Percentiles rank a stretch among this genome's conserved stretches.
These are phyloP conservation scores for Aureobasidium sp. DNA, from an alignment of 2,329 filamentous ascomycete species.

Conservation along the genomic window DNA sequence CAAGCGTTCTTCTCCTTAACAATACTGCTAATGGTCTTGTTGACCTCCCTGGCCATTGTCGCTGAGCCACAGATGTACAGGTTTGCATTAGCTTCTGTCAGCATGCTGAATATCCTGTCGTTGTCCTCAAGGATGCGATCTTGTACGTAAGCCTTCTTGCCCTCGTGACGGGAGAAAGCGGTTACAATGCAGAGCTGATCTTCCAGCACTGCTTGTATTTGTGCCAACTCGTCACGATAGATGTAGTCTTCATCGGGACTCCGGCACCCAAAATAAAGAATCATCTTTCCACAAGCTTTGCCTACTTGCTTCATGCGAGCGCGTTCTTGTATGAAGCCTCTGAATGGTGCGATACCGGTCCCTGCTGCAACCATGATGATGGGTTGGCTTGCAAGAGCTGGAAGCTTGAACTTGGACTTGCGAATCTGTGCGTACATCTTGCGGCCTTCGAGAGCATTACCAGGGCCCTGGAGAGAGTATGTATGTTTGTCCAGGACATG, in stretches of 20 bases:
- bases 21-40: background rate
- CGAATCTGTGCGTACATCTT: background rate
- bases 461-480: background rate
- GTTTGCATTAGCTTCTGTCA: background rate
- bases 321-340: slow-evolving; percentile 38
- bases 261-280: background rate
- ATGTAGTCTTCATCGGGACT: background rate
- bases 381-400: background rate
- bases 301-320: slow-evolving; percentile 20
- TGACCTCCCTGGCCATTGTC: background rate
- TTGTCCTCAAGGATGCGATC: background rate
- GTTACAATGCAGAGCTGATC: background rate
- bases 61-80: background rate
- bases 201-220: background rate
- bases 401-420: background rate
- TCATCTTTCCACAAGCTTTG: background rate
- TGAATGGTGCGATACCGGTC: slow-evolving; percentile 46
- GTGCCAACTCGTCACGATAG: background rate
- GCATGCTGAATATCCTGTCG: background rate
- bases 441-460: background rate
- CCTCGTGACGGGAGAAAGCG: slow-evolving; percentile 20
- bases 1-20: background rate
- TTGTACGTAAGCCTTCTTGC: background rate
- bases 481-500: background rate
- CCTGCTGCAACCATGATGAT: slow-evolving; percentile 46